Evolutionary conservation across 345 rosid species (phyloP).

Genomic region (Corchorus olitorius): DNA sequence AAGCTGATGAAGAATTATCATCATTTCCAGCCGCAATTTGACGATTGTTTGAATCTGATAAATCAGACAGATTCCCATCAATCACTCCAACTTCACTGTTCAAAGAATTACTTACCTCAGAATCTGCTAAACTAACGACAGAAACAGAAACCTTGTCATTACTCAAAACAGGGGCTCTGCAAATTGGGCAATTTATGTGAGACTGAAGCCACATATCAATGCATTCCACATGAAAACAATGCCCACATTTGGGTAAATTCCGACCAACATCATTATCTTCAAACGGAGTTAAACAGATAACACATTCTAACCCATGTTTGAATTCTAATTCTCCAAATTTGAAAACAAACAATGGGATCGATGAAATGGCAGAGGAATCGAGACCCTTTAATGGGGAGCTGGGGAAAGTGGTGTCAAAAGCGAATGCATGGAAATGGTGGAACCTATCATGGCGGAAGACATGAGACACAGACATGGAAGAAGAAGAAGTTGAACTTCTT

Average conservation of each 20-base stretch:
- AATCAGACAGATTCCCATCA: constrained; percentile 27
- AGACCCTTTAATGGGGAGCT: constrained; percentile 51
- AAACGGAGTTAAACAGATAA: constrained; percentile 64
- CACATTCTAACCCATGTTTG: constrained; percentile 54
- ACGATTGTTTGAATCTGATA: constrained; percentile 23
- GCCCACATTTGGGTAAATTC: constrained; percentile 61
- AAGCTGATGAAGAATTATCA: constrained; percentile 10
- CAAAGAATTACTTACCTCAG: constrained; percentile 14
- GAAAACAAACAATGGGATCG: constrained; percentile 70
- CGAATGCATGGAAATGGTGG: constrained; percentile 40
- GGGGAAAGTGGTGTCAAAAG: constrained; percentile 14
- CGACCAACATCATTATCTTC: constrained; percentile 67
- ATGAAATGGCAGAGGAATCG: constrained; percentile 55
- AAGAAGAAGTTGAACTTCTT: constrained; percentile 15
- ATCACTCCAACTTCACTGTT: constrained; percentile 24
- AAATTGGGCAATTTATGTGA: constrained; percentile 71
- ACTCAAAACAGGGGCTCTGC: constrained; percentile 49
- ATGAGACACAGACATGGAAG: constrained; percentile 35
- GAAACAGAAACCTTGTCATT: constrained; percentile 14
- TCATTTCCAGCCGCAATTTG: constrained; percentile 27
- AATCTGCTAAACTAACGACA: constrained; percentile 10
- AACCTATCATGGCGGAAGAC: constrained; percentile 36
- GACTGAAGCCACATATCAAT: constrained; percentile 83
- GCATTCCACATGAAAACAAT: constrained; percentile 76
- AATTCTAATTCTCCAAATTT: constrained; percentile 12